phyloP scores from a whole-genome alignment of 2,329 filamentous ascomycete genomes.

The Scolecobasidium constrictum region DNA sequence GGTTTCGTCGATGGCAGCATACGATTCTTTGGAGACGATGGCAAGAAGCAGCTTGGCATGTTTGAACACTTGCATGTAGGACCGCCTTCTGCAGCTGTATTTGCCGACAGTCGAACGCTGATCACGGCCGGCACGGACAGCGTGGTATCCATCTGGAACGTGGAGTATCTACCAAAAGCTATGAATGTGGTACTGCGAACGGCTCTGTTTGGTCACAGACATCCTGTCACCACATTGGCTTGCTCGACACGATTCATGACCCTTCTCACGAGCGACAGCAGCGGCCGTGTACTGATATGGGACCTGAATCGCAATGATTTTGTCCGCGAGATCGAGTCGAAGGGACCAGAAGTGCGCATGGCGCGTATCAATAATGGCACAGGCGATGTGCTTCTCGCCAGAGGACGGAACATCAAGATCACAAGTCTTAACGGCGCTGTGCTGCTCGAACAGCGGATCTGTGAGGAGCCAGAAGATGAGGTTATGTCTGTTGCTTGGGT shows the following conservation, averaged over 20 bases:
- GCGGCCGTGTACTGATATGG: constrained; percentile 83
- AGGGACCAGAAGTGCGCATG: constrained; percentile 45
- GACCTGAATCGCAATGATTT: constrained; percentile 87
- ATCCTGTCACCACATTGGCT: constrained; percentile 69
- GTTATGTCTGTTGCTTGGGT: constrained; percentile 84
- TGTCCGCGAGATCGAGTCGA: constrained; percentile 59
- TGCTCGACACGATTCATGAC: constrained; percentile 83
- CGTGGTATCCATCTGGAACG: constrained; percentile 73
- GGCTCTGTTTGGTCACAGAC: constrained; percentile 83
- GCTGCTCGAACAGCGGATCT: constrained; percentile 73
- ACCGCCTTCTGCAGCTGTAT: constrained; percentile 71
- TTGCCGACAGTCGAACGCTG: constrained; percentile 82
- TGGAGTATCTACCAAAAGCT: constrained; percentile 53
- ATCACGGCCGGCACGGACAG: constrained; percentile 90
- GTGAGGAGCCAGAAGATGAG: constrained; percentile 59
- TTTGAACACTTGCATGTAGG: constrained; percentile 92
- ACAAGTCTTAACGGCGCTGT: constrained; percentile 83
- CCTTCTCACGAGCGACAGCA: constrained; percentile 69
- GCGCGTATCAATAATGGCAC: constrained; percentile 82
- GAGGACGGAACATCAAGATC: constrained; percentile 60
- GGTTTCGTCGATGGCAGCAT: constrained; percentile 89
- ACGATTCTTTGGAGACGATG: constrained; percentile 80
- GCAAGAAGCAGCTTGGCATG: constrained; percentile 70
- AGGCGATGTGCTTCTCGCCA: constrained; percentile 80
- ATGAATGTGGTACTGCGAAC: constrained; percentile 71